Evolutionary conservation across 805 yeast genomes (phyloP).

Genomic region (Saccharomycopsis javanensis): DNA sequence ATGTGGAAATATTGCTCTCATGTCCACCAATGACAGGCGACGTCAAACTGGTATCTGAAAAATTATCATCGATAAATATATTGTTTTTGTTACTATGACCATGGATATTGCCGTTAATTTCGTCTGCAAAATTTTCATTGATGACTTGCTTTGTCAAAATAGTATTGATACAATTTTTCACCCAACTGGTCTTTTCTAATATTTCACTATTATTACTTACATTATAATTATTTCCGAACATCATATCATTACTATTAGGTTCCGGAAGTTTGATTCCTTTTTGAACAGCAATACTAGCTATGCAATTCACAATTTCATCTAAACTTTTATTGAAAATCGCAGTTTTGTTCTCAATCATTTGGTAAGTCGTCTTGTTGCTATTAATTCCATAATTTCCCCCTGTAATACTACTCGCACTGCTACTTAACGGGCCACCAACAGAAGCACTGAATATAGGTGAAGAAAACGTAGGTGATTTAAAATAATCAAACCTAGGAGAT

Average conservation of each 20-base stretch:
- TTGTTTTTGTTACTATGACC: background rate
- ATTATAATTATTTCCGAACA: constrained; percentile 5
- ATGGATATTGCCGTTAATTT: background rate
- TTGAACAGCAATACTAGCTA: constrained; percentile 17
- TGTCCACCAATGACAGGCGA: constrained; percentile 5
- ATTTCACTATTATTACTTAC: constrained; percentile 7
- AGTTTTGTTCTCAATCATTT: constrained; percentile 14
- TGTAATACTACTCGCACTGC: background rate
- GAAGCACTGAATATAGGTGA: background rate
- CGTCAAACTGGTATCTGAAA: constrained; percentile 12
- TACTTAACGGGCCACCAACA: background rate
- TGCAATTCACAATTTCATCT: constrained; percentile 17
- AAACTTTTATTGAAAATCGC: constrained; percentile 16
- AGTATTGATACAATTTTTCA: constrained; percentile 15
- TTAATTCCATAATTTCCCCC: background rate
- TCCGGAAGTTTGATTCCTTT: constrained; percentile 15
- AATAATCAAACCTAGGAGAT: background rate
- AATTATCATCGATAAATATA: background rate
- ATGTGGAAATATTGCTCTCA: background rate
- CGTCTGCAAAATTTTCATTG: constrained; percentile 2
- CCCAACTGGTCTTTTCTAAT: constrained; percentile 14
- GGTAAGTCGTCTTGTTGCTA: constrained; percentile 5
- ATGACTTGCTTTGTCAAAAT: constrained; percentile 5
- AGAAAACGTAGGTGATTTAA: background rate
- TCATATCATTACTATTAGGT: constrained; percentile 10